Percentiles rank a stretch among this genome's conserved stretches.
Evolutionary conservation across 2,329 filamentous ascomycete species (phyloP).

Genomic region (Colletotrichum sp.): DNA sequence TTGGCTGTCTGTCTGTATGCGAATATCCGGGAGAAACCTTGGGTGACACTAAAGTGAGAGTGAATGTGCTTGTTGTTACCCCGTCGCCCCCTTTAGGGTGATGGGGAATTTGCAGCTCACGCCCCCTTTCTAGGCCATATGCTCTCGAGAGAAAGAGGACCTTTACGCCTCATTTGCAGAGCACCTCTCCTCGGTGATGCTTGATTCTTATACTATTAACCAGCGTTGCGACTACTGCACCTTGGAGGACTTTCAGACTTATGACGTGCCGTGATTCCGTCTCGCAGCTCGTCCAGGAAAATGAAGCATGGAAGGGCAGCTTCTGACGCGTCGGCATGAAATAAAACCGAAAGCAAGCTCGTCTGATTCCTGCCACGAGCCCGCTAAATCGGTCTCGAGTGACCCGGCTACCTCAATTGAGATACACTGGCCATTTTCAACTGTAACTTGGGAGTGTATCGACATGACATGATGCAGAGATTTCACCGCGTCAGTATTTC

Average conservation of each 20-base stretch:
- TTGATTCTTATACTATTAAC: not conserved
- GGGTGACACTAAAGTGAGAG: rapidly evolving
- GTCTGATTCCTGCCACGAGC: not conserved
- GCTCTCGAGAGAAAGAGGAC: no score
- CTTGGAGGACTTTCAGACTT: not conserved
- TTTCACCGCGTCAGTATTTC: not conserved
- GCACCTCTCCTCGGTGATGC: rapidly evolving
- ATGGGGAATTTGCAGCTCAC: not conserved
- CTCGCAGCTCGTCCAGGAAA: not conserved
- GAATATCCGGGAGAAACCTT: rapidly evolving
- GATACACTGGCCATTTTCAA: no score
- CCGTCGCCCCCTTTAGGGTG: no score
- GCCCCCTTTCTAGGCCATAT: no score
- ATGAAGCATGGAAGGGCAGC: rapidly evolving
- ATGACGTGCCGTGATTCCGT: rapidly evolving
- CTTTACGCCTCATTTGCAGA: not conserved
- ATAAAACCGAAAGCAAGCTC: not conserved
- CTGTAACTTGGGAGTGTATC: no score
- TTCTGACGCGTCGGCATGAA: rapidly evolving
- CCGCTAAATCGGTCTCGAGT: not conserved
- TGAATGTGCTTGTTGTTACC: no score
- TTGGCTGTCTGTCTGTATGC: no score
- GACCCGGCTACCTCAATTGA: no score
- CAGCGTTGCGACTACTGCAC: rapidly evolving
- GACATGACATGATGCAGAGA: no score